A percentile compares a stretch with the other conserved stretches of the same genome.
These are phyloP conservation scores for Mucor lusitanicus DNA, from an alignment of 371 early-diverging fungal species.

Conservation along the genomic window DNA sequence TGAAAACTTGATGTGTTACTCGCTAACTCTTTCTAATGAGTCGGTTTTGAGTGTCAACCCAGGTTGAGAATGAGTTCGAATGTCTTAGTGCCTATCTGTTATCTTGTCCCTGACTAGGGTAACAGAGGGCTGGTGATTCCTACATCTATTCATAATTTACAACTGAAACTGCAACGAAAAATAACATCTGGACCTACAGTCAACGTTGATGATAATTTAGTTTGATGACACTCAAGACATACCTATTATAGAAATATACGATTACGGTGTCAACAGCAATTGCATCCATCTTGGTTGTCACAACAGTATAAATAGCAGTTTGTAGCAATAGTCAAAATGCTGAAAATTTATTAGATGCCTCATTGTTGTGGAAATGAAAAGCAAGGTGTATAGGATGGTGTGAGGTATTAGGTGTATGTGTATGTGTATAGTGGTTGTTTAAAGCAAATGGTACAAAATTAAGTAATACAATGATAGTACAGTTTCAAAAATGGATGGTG, in stretches of 20 bases:
- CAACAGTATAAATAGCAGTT: no score
- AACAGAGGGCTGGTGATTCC: slow-evolving; percentile 34
- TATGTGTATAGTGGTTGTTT: not conserved
- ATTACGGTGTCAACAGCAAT: no score
- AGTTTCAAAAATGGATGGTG: not conserved
- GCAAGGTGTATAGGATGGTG: not conserved
- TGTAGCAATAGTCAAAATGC: no score
- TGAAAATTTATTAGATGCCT: no score
- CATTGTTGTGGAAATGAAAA: no score
- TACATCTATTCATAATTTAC: slow-evolving; percentile 7
- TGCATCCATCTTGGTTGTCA: no score
- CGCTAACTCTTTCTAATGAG: slow-evolving; percentile 30
- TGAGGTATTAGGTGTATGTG: not conserved
- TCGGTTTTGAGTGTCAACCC: slow-evolving; percentile 36
- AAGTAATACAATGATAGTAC: not conserved
- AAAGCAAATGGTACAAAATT: not conserved
- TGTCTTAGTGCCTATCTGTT: slow-evolving; percentile 33
- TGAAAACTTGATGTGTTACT: slow-evolving; percentile 33
- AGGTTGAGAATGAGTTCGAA: slow-evolving; percentile 26
- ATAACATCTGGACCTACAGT: no score
- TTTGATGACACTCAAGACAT: no score
- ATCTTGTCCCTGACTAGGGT: slow-evolving; percentile 6
- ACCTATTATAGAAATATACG: no score
- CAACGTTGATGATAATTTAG: no score
- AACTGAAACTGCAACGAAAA: not conserved